A percentile compares a stretch with the other conserved stretches of the same genome.
Evolutionary conservation across 2,329 filamentous ascomycete species (phyloP).

Genomic region (Cladophialophora psammophila): DNA sequence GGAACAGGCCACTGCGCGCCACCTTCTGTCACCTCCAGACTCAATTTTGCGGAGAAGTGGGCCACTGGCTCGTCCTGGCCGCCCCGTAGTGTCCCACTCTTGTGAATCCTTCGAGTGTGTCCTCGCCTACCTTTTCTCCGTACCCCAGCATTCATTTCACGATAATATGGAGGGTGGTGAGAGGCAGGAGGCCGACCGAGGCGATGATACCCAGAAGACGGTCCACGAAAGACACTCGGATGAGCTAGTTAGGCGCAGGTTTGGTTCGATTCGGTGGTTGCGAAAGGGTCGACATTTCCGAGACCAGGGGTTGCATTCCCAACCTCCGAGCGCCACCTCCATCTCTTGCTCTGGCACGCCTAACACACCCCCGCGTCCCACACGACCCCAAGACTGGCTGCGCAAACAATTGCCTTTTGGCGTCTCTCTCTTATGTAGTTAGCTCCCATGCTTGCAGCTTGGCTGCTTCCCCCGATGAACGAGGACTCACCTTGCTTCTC

Average conservation of each 20-base stretch:
- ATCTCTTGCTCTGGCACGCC: neutral
- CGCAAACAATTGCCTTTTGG: slow-evolving; percentile 4
- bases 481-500: neutral
- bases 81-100: slow-evolving; percentile 1
- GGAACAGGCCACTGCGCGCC: neutral
- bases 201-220: neutral
- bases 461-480: neutral
- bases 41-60: slow-evolving; percentile 9
- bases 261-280: neutral
- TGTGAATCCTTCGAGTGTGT: slow-evolving; percentile 1
- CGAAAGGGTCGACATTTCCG: neutral
- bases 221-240: neutral
- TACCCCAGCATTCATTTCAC: slow-evolving; percentile 3
- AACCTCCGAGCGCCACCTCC: neutral
- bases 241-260: neutral
- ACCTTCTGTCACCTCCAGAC: slow-evolving; percentile 1
- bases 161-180: neutral
- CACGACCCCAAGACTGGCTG: neutral
- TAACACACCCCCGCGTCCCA: neutral
- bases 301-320: neutral
- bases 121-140: neutral
- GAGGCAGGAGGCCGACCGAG: neutral
- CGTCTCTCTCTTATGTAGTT: neutral
- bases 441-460: neutral
- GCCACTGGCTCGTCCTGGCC: neutral